A percentile compares a stretch with the other conserved stretches of the same genome.
Conservation (phyloP, 225 moss, liverwort and hornwort species). For the Pseudisothecium myosuroides region DNA sequence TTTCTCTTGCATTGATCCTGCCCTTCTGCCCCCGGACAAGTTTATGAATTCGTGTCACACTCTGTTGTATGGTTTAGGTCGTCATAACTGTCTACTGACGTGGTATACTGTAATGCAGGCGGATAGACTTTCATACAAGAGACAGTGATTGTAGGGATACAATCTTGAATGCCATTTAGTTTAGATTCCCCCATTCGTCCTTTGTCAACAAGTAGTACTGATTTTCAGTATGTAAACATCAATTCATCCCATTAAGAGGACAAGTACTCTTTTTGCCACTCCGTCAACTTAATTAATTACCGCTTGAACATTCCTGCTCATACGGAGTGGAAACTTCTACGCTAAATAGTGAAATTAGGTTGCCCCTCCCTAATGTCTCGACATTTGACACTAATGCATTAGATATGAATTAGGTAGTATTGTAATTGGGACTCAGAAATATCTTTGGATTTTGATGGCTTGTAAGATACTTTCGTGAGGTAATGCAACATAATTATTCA, state of each 20-base stretch:
- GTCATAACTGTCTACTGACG: not conserved
- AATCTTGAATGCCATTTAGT: not conserved
- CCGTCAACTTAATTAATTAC: not conserved
- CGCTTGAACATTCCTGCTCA: not conserved
- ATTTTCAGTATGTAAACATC: not conserved
- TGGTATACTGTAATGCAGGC: conserved; percentile 14
- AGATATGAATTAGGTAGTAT: not conserved
- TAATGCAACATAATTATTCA: not conserved
- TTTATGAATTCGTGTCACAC: not conserved
- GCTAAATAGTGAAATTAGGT: not conserved
- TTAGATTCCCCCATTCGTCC: not conserved
- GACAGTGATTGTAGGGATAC: conserved; percentile 1
- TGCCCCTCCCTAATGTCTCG: not conserved
- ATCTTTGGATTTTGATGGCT: not conserved
- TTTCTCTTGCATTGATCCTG: not conserved
- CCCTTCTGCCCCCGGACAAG: not conserved
- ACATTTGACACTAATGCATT: not conserved
- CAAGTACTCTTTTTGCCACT: not conserved
- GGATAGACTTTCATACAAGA: conserved; percentile 37
- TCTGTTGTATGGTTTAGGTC: not conserved
- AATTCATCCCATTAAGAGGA: not conserved
- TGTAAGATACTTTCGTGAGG: not conserved
- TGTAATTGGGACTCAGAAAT: not conserved
- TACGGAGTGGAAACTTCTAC: not conserved
- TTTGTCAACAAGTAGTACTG: not conserved